Conservation (phyloP, 768 basidiomycete genomes). For the Asterophora lycoperdoides region DNA sequence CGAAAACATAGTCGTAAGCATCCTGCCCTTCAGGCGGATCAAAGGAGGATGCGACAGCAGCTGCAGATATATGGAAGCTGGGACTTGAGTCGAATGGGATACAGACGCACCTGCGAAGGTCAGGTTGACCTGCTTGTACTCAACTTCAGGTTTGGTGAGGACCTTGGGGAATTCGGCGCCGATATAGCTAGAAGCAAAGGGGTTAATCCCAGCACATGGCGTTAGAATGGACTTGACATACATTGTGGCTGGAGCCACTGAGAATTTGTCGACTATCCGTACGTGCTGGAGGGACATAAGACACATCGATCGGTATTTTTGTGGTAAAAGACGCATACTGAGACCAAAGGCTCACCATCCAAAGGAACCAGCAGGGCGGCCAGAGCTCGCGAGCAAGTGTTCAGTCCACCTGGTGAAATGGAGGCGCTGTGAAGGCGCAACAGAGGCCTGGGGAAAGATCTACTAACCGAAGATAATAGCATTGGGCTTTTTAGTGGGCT, state of each 20-base stretch:
- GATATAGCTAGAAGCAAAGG: slow-evolving; percentile 52
- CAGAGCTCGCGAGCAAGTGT: slow-evolving; percentile 72
- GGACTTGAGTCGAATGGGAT: slow-evolving; percentile 5
- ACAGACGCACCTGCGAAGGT: slow-evolving; percentile 58
- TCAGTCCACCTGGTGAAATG: slow-evolving; percentile 60
- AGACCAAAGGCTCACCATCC: slow-evolving; percentile 65
- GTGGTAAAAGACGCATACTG: slow-evolving; percentile 42
- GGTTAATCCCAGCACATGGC: background rate
- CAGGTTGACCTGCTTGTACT: slow-evolving; percentile 81
- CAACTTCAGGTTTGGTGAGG: slow-evolving; percentile 63
- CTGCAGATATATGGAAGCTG: slow-evolving; percentile 33
- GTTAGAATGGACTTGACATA: slow-evolving; percentile 35
- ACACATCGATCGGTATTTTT: slow-evolving; percentile 13
- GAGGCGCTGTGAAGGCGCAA: slow-evolving; percentile 2
- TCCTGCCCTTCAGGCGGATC: slow-evolving; percentile 65
- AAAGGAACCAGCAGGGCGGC: slow-evolving; percentile 64
- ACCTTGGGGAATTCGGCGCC: slow-evolving; percentile 70
- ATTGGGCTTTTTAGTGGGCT: slow-evolving; percentile 42
- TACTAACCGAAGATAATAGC: slow-evolving; percentile 74
- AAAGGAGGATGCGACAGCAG: slow-evolving; percentile 62
- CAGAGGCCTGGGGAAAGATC: background rate
- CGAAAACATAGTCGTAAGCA: slow-evolving; percentile 80
- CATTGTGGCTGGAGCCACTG: slow-evolving; percentile 72
- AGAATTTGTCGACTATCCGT: slow-evolving; percentile 72
- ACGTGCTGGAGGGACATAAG: slow-evolving; percentile 43